Evolutionary conservation across 1,284 basidiomycete species (phyloP).

Genomic region (Filobasidium uniguttulatum): DNA sequence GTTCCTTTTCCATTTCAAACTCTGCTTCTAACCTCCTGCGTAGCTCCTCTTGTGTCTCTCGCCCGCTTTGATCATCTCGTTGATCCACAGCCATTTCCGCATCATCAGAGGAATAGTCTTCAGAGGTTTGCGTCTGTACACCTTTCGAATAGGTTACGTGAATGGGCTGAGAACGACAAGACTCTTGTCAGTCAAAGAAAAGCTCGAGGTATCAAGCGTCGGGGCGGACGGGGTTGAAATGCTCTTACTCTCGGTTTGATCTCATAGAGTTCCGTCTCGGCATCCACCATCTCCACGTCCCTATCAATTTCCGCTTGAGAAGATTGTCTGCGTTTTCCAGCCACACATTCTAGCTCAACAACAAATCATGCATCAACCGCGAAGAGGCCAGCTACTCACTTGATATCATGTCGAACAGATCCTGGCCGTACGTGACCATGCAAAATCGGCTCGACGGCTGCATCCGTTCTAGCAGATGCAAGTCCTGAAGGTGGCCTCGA

Average conservation of each 20-base stretch:
- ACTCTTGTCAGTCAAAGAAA: neutral
- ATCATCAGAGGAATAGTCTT: conserved; percentile 17
- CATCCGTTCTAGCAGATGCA: neutral
- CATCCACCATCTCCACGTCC: conserved; percentile 7
- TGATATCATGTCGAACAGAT: neutral
- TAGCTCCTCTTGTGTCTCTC: conserved; percentile 55
- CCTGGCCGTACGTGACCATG: too few relatives aligned
- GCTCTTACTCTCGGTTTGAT: conserved; percentile 10
- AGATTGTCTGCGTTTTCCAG: too few relatives aligned
- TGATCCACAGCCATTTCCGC: conserved; percentile 31
- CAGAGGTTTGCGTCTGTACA: conserved; percentile 8
- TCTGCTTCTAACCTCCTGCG: conserved; percentile 49
- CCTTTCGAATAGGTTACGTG: conserved; percentile 15
- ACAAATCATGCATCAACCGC: too few relatives aligned
- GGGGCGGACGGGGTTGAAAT: too few relatives aligned
- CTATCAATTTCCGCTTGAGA: too few relatives aligned
- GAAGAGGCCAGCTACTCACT: too few relatives aligned
- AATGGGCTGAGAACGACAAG: neutral
- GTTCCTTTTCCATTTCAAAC: conserved; percentile 47
- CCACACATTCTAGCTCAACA: too few relatives aligned
- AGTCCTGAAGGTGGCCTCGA: conserved; percentile 1
- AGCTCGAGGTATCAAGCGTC: neutral
- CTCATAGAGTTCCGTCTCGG: conserved; percentile 12
- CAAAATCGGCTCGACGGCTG: neutral
- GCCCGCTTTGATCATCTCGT: conserved; percentile 41